Evolutionary conservation across 192 early-diverging fungal genomes (phyloP), one percentile per base, ranked within the genome.

Genomic region (Allomyces macrogynus): DNA sequence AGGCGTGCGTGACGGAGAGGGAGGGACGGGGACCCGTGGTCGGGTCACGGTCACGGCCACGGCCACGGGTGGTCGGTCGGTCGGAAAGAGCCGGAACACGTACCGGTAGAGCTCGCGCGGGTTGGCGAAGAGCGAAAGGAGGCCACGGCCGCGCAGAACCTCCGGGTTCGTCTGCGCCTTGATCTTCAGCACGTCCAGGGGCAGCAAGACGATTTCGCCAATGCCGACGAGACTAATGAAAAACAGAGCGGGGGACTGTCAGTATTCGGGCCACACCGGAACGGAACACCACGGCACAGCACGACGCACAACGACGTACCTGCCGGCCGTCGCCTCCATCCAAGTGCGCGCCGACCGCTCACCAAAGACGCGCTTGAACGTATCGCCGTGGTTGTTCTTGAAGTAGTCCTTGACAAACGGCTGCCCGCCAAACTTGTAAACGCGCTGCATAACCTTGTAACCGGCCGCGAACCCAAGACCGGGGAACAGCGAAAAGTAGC

Each of bases 401-500:
- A 99, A 71, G 72, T 83, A 91, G 76, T 99, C 95, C 71, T 88
- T 89, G 40, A 91, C 90, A 68, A 89, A 90, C 18, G 93, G 92
- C 77, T 99, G 95, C 5, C 95, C 95, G 69, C 93, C 94, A 68
- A 95, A 99, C 77, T 99, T 99, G 85, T 99, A 99, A 62, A 95
- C 81, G 67, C 95, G 84, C 78, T 99, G 95, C 66, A 89, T 74
- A 43, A 99, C 84, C 78, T 99, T 99, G 87, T 99, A 99, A 9
- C 93, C 93, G 43, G 92, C 91, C 23, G 95, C 95, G 75, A 89
- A 95, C 26, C 95, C 95, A 24, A 99, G 80, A 63, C 95, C 95
- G 1, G 95, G 95, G 77, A 99, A 99, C 63, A 99, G 79, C 1
- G 92, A 92, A 5, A 89, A 69, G 73, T 95, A 99, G 75, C 93